These are phyloP conservation scores for Cladosporium cucumerinum DNA, from an alignment of 2,329 filamentous ascomycete species.

Conservation along the genomic window DNA sequence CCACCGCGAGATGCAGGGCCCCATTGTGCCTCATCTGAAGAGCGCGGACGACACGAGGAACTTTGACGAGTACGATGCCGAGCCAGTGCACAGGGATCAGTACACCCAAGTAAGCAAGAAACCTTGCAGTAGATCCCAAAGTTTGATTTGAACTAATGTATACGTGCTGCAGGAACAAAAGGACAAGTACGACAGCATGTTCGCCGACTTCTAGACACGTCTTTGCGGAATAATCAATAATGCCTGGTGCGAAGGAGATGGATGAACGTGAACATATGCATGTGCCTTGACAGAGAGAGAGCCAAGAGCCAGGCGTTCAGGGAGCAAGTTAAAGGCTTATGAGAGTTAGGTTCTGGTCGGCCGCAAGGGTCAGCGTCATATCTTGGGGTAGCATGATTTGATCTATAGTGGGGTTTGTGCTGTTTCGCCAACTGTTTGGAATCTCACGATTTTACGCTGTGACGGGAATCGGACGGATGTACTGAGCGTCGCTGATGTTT, in stretches of 20 bases:
- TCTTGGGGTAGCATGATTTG: constrained; percentile 2
- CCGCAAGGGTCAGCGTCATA: not conserved
- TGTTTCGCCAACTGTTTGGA: not conserved
- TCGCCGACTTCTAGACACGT: constrained; percentile 62
- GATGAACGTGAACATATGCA: not conserved
- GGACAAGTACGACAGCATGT: constrained; percentile 66
- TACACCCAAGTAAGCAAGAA: constrained; percentile 55
- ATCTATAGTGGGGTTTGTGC: not conserved
- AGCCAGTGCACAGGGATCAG: constrained; percentile 60
- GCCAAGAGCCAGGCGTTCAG: constrained; percentile 14
- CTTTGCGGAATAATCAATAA: not conserved
- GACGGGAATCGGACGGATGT: not conserved
- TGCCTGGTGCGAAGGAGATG: not conserved
- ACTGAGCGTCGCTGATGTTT: not conserved
- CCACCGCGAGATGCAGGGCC: constrained; percentile 61
- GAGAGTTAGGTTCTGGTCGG: not conserved
- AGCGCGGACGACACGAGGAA: constrained; percentile 73
- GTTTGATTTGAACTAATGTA: not conserved
- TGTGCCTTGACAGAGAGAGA: constrained; percentile 3
- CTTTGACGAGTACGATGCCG: constrained; percentile 79
- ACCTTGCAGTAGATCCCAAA: not conserved
- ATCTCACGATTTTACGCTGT: not conserved
- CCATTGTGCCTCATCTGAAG: constrained; percentile 71
- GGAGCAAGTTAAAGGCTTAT: constrained; percentile 1
- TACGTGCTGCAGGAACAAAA: constrained; percentile 52